Conservation (phyloP, 441 rosid genomes). For the Viola pubescens region DNA sequence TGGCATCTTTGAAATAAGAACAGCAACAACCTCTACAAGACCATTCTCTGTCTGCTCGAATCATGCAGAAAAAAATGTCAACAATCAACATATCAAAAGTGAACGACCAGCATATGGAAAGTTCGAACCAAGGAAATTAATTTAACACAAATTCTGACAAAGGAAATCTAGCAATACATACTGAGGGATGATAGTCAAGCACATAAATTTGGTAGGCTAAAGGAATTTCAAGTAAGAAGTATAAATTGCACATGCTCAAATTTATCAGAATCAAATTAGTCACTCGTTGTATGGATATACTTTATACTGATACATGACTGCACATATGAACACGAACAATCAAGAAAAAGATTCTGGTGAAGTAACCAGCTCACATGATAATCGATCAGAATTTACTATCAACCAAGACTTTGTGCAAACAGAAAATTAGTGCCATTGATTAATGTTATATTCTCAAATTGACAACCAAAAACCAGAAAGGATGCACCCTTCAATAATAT, state of each 20-base stretch:
- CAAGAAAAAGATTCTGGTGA: too few species aligned
- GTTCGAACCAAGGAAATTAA: neutral
- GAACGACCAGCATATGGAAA: neutral
- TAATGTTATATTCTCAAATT: too few species aligned
- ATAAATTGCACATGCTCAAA: neutral
- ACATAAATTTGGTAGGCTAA: slow-evolving; percentile 2
- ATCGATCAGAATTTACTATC: too few species aligned
- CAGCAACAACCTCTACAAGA: slow-evolving; percentile 85
- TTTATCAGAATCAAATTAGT: too few species aligned
- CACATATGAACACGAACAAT: too few species aligned
- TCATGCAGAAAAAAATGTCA: slow-evolving; percentile 20
- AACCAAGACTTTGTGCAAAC: too few species aligned
- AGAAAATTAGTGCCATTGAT: too few species aligned
- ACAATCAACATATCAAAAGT: neutral
- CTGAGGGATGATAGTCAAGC: neutral
- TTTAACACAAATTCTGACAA: neutral
- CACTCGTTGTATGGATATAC: too few species aligned
- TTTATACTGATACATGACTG: too few species aligned
- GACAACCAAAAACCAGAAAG: too few species aligned
- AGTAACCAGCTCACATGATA: too few species aligned
- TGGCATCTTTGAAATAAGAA: slow-evolving; percentile 88
- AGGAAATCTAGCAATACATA: neutral
- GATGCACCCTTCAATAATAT: too few species aligned
- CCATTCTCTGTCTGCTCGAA: slow-evolving; percentile 78
- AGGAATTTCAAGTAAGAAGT: neutral